phyloP scores from a whole-genome alignment of 495 filamentous ascomycete species.

The Aspergillus haitiensis region DNA sequence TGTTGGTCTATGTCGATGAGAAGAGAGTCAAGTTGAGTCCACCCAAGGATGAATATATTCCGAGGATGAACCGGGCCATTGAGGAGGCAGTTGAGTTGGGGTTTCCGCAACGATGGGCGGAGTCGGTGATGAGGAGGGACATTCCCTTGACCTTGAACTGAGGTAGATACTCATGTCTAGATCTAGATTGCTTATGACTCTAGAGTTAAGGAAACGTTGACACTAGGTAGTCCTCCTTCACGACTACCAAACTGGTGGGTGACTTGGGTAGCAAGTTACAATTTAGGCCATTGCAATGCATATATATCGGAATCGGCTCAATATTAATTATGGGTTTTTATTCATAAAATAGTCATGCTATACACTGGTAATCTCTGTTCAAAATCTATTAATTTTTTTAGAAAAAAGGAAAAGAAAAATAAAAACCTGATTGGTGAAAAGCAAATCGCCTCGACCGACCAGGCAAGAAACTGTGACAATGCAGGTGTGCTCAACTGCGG shows the following conservation, averaged over 20 bases:
- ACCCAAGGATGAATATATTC: conserved; percentile 63
- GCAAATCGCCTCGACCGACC: neutral
- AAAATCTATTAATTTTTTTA: conserved; percentile 16
- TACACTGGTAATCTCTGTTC: conserved; percentile 10
- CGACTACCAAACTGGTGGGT: no score
- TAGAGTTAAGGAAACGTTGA: no score
- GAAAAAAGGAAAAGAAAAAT: conserved; percentile 11
- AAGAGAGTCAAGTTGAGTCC: conserved; percentile 30
- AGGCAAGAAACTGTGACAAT: neutral
- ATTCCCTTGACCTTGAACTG: conserved; percentile 40
- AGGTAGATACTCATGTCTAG: neutral
- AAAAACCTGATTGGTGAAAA: neutral
- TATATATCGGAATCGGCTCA: neutral
- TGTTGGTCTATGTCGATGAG: conserved; percentile 60
- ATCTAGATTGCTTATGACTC: neutral
- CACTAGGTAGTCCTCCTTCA: no score
- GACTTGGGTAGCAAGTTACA: no score
- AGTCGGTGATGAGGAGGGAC: conserved; percentile 56
- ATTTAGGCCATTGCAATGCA: no score
- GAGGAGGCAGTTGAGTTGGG: conserved; percentile 58
- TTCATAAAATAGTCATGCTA: conserved; percentile 7
- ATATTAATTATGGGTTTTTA: neutral
- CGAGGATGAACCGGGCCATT: conserved; percentile 67
- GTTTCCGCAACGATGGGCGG: conserved; percentile 56
- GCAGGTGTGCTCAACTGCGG: neutral